These are phyloP conservation scores for Syncephalastrum monosporum DNA, from an alignment of 371 early-diverging fungal genomes.

Conservation along the genomic window DNA sequence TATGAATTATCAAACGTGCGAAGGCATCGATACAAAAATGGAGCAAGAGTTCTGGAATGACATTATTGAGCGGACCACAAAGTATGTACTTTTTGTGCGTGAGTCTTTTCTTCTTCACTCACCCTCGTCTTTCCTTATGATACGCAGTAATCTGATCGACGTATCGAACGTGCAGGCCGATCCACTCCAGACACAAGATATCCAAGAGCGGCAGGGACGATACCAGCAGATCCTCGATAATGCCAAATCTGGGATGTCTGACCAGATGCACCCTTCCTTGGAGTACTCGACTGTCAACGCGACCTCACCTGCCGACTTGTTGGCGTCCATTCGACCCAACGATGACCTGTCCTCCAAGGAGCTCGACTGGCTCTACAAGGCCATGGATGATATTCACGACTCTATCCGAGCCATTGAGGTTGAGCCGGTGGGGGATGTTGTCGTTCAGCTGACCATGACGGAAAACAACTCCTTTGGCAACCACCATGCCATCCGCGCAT, in stretches of 20 bases:
- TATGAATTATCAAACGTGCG: conserved; percentile 30
- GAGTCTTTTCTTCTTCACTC: neutral
- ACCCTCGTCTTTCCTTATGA: neutral
- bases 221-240: conserved; percentile 24
- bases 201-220: conserved; percentile 44
- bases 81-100: conserved; percentile 20
- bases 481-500: too few species aligned
- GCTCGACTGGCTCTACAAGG: conserved; percentile 38
- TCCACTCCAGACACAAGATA: conserved; percentile 45
- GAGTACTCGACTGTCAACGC: conserved; percentile 1
- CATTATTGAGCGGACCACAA: conserved; percentile 46
- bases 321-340: conserved; percentile 22
- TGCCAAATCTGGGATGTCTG: neutral
- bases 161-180: conserved; percentile 46
- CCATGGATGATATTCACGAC: conserved; percentile 44
- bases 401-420: conserved; percentile 43
- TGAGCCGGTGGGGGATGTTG: conserved; percentile 47
- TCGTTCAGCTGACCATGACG: conserved; percentile 46
- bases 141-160: conserved; percentile 48
- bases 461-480: conserved; percentile 10
- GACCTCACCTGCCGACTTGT: conserved; percentile 12
- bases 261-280: neutral
- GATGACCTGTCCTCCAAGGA: conserved; percentile 27
- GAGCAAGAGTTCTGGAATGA: conserved; percentile 50
- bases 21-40: conserved; percentile 40